Conservation (phyloP, 2,329 filamentous ascomycete species). For the Mycosphaerelloides madeirae region DNA sequence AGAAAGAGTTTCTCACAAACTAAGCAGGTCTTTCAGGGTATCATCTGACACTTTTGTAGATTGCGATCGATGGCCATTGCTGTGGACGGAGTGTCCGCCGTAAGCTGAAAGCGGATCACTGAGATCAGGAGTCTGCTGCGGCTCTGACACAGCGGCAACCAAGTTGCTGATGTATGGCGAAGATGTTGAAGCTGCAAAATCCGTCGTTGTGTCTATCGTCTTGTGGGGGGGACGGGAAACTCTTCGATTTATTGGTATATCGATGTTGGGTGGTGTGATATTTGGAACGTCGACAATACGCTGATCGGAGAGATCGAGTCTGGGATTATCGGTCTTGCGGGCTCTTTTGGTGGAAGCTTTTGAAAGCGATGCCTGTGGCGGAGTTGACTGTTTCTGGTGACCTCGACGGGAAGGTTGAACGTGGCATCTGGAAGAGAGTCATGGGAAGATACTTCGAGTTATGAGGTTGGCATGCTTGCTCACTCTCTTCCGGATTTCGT, state of each 20-base stretch:
- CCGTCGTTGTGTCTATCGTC: not conserved
- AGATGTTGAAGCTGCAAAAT: not conserved
- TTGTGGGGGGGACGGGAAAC: not conserved
- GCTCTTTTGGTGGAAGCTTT: not conserved
- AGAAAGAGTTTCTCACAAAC: slow-evolving; percentile 1
- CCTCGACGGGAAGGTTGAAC: not conserved
- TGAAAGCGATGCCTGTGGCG: not conserved
- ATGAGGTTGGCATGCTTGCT: too few relatives aligned
- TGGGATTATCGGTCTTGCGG: too few relatives aligned
- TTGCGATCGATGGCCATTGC: too few relatives aligned
- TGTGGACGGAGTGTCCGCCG: too few relatives aligned
- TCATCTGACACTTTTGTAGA: not conserved
- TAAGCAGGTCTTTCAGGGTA: not conserved
- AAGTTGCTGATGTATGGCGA: too few relatives aligned
- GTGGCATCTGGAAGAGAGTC: too few relatives aligned
- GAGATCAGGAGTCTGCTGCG: not conserved
- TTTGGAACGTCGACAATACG: not conserved
- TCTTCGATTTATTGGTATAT: not conserved
- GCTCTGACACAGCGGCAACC: not conserved
- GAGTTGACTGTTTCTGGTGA: not conserved
- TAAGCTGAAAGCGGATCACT: not conserved
- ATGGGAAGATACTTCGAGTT: too few relatives aligned
- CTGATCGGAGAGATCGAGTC: slow-evolving; percentile 1
- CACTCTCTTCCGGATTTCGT: not conserved
- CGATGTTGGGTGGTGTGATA: not conserved